phyloP scores from a whole-genome alignment of 768 basidiomycete species.

The Nevesoporus exiguus region DNA sequence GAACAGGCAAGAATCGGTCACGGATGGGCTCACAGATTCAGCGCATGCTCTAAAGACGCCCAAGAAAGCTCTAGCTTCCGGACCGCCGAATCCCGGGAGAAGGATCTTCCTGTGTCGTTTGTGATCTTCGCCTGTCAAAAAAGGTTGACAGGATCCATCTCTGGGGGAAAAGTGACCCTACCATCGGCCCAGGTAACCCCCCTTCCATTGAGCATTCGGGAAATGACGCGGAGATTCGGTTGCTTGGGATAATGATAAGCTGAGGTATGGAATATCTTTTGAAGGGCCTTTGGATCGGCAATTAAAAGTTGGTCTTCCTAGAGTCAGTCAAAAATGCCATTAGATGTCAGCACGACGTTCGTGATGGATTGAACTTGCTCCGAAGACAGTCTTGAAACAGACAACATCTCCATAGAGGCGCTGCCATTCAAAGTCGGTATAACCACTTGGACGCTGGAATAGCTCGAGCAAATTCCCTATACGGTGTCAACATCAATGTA shows the following conservation, averaged over 20 bases:
- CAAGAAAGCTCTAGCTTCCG: constrained; percentile 49
- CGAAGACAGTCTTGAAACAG: constrained; percentile 25
- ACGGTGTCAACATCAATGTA: constrained; percentile 20
- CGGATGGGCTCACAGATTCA: constrained; percentile 16
- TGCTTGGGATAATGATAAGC: constrained; percentile 43
- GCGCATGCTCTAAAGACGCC: constrained; percentile 43
- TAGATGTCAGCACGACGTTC: background rate
- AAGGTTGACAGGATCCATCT: constrained; percentile 11
- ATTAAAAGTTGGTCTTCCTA: constrained; percentile 43
- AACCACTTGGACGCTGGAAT: constrained; percentile 20
- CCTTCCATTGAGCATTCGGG: constrained; percentile 26
- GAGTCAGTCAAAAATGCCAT: constrained; percentile 5
- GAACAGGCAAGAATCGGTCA: background rate
- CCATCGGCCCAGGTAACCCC: constrained; percentile 42
- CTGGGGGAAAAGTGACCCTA: constrained; percentile 8
- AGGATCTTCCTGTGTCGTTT: constrained; percentile 53
- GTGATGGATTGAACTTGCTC: constrained; percentile 7
- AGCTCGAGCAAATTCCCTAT: constrained; percentile 29
- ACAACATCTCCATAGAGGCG: constrained; percentile 25
- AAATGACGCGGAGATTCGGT: constrained; percentile 19
- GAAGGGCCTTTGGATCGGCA: constrained; percentile 46
- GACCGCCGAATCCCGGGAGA: constrained; percentile 52
- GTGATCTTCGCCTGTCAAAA: constrained; percentile 38
- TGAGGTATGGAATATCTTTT: constrained; percentile 39
- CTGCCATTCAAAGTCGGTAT: constrained; percentile 31